Percentiles rank a stretch among this genome's conserved stretches.
These are phyloP conservation scores for Gomphus bonarii DNA, from an alignment of 1,284 basidiomycete species.

Conservation along the genomic window DNA sequence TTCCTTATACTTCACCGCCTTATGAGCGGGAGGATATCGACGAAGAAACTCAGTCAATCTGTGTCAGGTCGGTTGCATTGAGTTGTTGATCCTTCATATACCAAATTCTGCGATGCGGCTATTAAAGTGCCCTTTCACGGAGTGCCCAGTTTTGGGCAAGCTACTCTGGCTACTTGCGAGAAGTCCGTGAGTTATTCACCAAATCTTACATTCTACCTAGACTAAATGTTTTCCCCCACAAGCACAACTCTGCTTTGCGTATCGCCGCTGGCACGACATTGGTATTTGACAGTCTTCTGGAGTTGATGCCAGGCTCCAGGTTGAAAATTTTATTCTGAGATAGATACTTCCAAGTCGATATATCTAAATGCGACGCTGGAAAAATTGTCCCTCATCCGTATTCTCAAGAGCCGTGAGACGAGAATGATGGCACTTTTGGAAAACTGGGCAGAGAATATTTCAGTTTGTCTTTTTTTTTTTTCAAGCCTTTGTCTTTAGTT, in stretches of 20 bases:
- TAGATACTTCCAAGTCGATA: conserved; percentile 56
- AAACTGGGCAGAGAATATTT: background rate
- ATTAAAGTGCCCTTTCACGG: conserved; percentile 51
- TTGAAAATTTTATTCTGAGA: background rate
- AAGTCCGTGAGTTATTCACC: conserved; percentile 46
- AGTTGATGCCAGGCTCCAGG: conserved; percentile 9
- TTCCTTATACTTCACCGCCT: conserved; percentile 24
- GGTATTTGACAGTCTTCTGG: conserved; percentile 27
- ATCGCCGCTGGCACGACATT: conserved; percentile 60
- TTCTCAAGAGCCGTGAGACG: conserved; percentile 4
- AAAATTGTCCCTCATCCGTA: conserved; percentile 31
- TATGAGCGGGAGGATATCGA: conserved; percentile 10
- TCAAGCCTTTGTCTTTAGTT: background rate
- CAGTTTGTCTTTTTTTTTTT: background rate
- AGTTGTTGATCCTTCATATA: background rate
- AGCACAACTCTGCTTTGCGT: conserved; percentile 68
- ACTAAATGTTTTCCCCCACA: conserved; percentile 3
- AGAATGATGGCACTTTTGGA: background rate
- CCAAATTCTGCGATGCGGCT: background rate
- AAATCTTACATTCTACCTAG: background rate
- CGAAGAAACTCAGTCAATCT: conserved; percentile 28
- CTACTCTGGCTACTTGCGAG: conserved; percentile 70
- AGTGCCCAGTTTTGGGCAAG: conserved; percentile 77
- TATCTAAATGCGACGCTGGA: conserved; percentile 57
- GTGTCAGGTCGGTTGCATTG: conserved; percentile 40